Evolutionary conservation across 1,284 basidiomycete species (phyloP).

Genomic region (Leucoagaricus sp.): DNA sequence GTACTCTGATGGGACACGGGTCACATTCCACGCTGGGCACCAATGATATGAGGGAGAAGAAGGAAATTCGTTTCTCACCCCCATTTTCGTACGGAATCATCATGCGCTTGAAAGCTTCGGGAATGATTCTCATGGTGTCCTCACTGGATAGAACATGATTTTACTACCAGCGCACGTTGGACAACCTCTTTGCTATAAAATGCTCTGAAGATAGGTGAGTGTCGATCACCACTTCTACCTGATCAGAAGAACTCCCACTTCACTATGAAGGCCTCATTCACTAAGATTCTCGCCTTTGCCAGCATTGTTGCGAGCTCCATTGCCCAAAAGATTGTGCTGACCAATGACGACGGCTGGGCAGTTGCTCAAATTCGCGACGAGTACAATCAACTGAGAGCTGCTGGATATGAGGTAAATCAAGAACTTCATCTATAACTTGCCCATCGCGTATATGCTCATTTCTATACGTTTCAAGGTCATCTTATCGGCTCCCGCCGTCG

Average conservation of each 20-base stretch:
- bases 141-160: too few relatives aligned
- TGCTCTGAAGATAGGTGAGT: too few relatives aligned
- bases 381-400: conserved; percentile 17
- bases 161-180: neutral
- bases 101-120: too few relatives aligned
- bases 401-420: conserved; percentile 11
- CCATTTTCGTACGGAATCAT: too few relatives aligned
- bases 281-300: neutral
- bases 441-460: conserved; percentile 1
- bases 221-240: neutral
- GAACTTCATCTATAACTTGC: too few relatives aligned
- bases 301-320: neutral
- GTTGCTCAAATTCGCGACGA: conserved; percentile 50
- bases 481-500: conserved; percentile 33
- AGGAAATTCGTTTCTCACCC: too few relatives aligned
- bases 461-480: conserved; percentile 18
- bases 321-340: conserved; percentile 33
- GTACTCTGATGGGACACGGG: too few relatives aligned
- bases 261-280: conserved; percentile 2
- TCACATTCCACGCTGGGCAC: too few relatives aligned
- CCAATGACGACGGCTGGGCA: conserved; percentile 57
- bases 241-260: neutral
- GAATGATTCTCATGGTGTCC: too few relatives aligned
- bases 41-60: too few relatives aligned
- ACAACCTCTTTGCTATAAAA: neutral